Conservation (phyloP, 75 land plant genomes). For the Larix kaempferi region DNA sequence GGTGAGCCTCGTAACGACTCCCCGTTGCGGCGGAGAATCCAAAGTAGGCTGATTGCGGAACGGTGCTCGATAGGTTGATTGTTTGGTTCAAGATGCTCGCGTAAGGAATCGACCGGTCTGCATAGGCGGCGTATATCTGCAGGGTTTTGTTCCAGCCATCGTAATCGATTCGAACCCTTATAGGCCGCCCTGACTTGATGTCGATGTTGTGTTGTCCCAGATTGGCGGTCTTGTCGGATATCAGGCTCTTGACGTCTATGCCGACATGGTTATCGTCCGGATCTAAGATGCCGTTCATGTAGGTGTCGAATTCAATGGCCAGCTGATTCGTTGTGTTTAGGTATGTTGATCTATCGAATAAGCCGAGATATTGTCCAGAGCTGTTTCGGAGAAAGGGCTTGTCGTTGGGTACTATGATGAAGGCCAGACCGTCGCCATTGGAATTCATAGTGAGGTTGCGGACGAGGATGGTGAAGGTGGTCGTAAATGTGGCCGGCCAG, state of each 20-base stretch:
- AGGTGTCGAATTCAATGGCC: conserved; percentile 42
- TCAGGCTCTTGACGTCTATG: conserved; percentile 21
- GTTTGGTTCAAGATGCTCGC: conserved; percentile 11
- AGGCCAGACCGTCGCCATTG: conserved; percentile 39
- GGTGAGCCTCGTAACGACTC: conserved; percentile 19
- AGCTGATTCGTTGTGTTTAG: conserved; percentile 14
- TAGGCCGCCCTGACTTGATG: conserved; percentile 16
- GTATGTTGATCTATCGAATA: conserved; percentile 19
- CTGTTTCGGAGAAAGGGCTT: conserved; percentile 13
- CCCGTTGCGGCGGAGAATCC: conserved; percentile 40
- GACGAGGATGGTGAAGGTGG: conserved; percentile 34
- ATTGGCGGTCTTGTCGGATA: conserved; percentile 2
- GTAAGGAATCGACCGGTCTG: neutral
- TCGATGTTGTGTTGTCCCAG: conserved; percentile 7
- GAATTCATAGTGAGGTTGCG: neutral
- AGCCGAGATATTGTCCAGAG: conserved; percentile 29
- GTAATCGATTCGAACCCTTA: conserved; percentile 26
- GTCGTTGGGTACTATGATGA: conserved; percentile 20
- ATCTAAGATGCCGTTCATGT: conserved; percentile 22
- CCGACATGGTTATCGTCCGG: conserved; percentile 36
- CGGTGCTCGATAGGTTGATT: conserved; percentile 15
- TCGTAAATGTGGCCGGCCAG: conserved; percentile 24
- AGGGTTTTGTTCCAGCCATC: conserved; percentile 16
- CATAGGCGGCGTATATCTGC: conserved; percentile 12
- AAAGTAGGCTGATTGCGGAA: conserved; percentile 20